phyloP scores from a whole-genome alignment of 179 eudicot genomes.

The Sideroxylon spinosum region DNA sequence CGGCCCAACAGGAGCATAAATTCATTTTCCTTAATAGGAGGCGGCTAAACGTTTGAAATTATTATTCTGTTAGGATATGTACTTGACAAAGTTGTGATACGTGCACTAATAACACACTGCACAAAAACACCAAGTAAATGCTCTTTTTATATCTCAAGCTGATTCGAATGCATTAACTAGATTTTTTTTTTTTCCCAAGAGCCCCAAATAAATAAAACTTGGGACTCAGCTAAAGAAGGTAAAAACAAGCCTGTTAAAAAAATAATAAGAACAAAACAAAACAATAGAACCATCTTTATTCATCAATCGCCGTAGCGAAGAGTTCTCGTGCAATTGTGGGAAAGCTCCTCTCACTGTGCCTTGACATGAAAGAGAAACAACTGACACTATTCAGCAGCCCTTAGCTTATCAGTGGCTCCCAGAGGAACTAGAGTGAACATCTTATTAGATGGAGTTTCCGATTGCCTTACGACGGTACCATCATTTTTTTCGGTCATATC shows the following conservation, averaged over 20 bases:
- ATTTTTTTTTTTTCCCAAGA: not conserved
- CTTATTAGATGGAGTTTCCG: constrained; percentile 20
- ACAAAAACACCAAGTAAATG: too few relatives aligned
- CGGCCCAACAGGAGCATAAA: too few relatives aligned
- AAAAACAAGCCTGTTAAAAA: not conserved
- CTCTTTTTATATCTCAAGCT: too few relatives aligned
- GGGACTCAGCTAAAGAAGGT: not conserved
- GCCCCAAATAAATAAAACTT: not conserved
- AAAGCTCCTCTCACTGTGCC: not conserved
- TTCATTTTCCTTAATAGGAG: too few relatives aligned
- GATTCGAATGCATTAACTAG: too few relatives aligned
- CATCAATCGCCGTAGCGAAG: not conserved
- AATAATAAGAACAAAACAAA: too few relatives aligned
- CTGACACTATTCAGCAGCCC: constrained; percentile 20
- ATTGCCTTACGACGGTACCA: constrained; percentile 9
- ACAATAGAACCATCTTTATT: not conserved
- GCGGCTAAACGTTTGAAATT: too few relatives aligned
- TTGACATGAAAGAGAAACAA: not conserved
- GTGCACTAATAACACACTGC: too few relatives aligned
- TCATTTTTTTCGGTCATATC: constrained; percentile 17
- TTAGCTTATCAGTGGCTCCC: constrained; percentile 24
- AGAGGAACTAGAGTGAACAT: constrained; percentile 20
- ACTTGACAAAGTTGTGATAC: too few relatives aligned
- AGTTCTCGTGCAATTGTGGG: not conserved
- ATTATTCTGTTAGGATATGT: too few relatives aligned